Base-by-base conservation (phyloP, 2,329 filamentous ascomycete species). In the Atkinsonella hypoxylon region DNA sequence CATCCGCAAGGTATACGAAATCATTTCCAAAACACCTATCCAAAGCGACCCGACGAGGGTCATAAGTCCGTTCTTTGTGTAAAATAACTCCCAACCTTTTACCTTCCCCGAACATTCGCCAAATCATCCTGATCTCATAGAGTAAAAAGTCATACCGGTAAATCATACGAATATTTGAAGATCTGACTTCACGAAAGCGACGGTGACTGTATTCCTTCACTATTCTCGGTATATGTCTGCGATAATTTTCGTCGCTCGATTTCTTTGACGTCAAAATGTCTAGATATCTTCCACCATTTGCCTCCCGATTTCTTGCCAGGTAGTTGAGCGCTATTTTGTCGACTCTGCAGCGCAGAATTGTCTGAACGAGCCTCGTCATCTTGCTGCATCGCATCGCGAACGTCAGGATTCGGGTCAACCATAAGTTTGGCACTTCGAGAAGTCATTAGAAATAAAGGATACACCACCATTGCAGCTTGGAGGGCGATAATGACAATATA, bases 401-500 rank as follows among this genome's bases (percentile, higher is more conserved):
- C 54, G 4, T 56, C 54, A 2, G 59, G 55, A 18, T 57, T 57
- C 2, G 61, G 63, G 43, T 67, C 72, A 13, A 75, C 71, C 49
- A 77, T 60, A 11, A 62, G 57, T 52, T 69, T 70, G 0, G 74
- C 78, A 52, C 77, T 73, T 12, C 58, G 62, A n/a, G 70, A 65
- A 26, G 70, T 56, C 39, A 69, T 67, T 17, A 81, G 62, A 55
- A 76, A 78, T 4, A 75, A 54, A 0, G 77, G 71, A 52, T 77
- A 80, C 2, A 70, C 57, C 34, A 73, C 63, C 18, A 71, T 70
- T 22, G 71, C 62, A 1, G 69, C 67, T 46, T 78, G 67, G 26
- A 81, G 62, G 3, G 66, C 71, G 3, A 84, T 67, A 2, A 87
- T 78, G 4, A 89, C 72, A 32, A 79, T 67, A 62, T 85, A 86